Conservation (phyloP, 495 filamentous ascomycete species). For the Hypoxylon lenormandii region DNA sequence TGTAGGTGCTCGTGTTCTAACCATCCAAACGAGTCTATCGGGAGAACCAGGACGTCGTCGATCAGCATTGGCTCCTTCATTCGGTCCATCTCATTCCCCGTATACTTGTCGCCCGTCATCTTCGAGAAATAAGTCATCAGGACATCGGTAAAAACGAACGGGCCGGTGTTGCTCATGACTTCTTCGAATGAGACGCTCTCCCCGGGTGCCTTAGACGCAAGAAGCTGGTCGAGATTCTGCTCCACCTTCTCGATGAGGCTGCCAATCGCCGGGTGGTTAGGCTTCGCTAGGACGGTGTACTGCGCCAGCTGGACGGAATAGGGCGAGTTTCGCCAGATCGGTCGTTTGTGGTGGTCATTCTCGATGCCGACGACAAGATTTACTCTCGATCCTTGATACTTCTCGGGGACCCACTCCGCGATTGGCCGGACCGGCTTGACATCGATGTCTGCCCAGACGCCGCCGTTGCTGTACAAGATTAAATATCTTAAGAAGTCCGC, state of each 20-base stretch:
- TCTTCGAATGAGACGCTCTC: conserved; percentile 29
- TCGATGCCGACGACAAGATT: conserved; percentile 60
- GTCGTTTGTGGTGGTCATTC: conserved; percentile 50
- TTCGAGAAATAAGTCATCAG: conserved; percentile 35
- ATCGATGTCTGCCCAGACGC: conserved; percentile 66
- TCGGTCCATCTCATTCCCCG: conserved; percentile 28
- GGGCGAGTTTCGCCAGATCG: conserved; percentile 44
- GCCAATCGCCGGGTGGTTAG: conserved; percentile 44
- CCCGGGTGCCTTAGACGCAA: not conserved
- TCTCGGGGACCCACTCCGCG: conserved; percentile 54
- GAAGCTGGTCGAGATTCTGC: conserved; percentile 27
- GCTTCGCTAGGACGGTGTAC: conserved; percentile 58
- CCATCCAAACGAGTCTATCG: conserved; percentile 45
- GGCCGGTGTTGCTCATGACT: conserved; percentile 41
- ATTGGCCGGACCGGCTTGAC: conserved; percentile 54
- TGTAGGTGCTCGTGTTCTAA: conserved; percentile 22
- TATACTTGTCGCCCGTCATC: conserved; percentile 19
- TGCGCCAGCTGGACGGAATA: conserved; percentile 55
- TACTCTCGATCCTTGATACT: conserved; percentile 33
- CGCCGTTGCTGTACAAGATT: conserved; percentile 62
- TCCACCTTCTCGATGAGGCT: conserved; percentile 41
- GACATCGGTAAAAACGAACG: conserved; percentile 39
- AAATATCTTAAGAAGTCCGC: conserved; percentile 66
- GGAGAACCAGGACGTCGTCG: conserved; percentile 44
- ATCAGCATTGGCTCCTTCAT: conserved; percentile 35